Percentiles rank a stretch among this genome's conserved stretches.
Conservation (phyloP, 495 filamentous ascomycete genomes). For the Penicillium antarcticum region DNA sequence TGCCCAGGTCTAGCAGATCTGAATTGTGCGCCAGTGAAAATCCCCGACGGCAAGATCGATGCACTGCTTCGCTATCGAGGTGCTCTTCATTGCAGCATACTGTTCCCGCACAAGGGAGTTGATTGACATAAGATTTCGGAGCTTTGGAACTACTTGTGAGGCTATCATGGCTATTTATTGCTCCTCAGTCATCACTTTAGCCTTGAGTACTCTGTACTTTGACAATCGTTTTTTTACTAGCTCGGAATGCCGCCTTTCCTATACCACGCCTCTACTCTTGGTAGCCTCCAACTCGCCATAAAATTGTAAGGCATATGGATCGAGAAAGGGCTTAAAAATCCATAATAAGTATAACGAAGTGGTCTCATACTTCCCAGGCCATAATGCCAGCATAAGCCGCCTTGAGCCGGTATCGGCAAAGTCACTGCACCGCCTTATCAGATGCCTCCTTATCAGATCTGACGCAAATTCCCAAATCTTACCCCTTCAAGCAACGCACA, state of each 20-base stretch:
- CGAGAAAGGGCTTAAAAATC: not conserved
- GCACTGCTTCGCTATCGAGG: conserved; percentile 44
- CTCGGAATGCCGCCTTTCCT: conserved; percentile 7
- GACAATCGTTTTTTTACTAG: conserved; percentile 29
- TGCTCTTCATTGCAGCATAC: conserved; percentile 38
- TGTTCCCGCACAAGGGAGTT: conserved; percentile 27
- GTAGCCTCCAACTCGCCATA: no score
- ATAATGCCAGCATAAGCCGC: conserved; percentile 1
- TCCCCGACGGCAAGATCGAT: conserved; percentile 40
- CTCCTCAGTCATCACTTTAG: conserved; percentile 23
- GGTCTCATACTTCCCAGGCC: not conserved
- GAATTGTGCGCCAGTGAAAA: no score
- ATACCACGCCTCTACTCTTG: conserved; percentile 11
- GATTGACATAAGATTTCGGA: conserved; percentile 17
- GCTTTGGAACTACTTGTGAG: no score
- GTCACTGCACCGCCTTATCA: conserved; percentile 4
- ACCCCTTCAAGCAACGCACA: not conserved
- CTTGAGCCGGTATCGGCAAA: not conserved
- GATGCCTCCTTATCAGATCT: conserved; percentile 22
- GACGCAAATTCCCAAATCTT: conserved; percentile 3
- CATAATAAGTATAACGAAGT: not conserved
- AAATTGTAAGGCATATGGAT: no score
- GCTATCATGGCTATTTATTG: no score
- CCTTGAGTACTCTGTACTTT: conserved; percentile 25
- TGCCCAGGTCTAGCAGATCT: no score